Percentiles rank a stretch among this genome's conserved stretches.
Conservation (phyloP, 805 yeast species). For the Saturnispora dispora region DNA sequence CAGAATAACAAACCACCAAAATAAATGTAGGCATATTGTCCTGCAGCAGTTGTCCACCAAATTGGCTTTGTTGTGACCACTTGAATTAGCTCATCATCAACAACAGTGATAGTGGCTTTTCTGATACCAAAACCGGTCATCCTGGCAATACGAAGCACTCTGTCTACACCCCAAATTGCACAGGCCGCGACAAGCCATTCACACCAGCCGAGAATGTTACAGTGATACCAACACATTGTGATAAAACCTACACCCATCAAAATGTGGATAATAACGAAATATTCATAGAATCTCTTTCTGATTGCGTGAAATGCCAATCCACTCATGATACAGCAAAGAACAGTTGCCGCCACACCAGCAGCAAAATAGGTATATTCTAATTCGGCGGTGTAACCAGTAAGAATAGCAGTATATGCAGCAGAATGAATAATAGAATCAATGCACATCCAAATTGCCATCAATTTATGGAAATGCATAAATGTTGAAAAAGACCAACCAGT, state of each 20-base stretch:
- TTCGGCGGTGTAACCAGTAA: slow-evolving; percentile 7
- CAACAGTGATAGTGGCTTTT: slow-evolving; percentile 16
- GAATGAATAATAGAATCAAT: slow-evolving; percentile 34
- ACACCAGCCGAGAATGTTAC: slow-evolving; percentile 30
- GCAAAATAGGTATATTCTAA: slow-evolving; percentile 14
- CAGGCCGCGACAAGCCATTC: slow-evolving; percentile 30
- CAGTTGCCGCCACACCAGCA: slow-evolving; percentile 34
- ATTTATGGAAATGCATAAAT: slow-evolving; percentile 51
- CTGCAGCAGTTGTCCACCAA: slow-evolving; percentile 43
- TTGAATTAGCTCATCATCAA: slow-evolving; percentile 30
- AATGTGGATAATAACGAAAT: slow-evolving; percentile 51
- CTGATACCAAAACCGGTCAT: slow-evolving; percentile 19
- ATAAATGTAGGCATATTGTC: slow-evolving; percentile 48
- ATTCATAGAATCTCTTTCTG: slow-evolving; percentile 50
- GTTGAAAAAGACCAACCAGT: slow-evolving; percentile 36
- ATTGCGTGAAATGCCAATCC: slow-evolving; percentile 42
- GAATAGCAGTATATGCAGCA: slow-evolving; percentile 24
- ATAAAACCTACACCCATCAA: slow-evolving; percentile 44
- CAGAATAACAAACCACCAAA: slow-evolving; percentile 45
- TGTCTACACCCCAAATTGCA: slow-evolving; percentile 45
- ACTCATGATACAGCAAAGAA: slow-evolving; percentile 34
- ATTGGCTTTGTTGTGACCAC: slow-evolving; percentile 42
- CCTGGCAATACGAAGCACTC: slow-evolving; percentile 35
- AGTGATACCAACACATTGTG: slow-evolving; percentile 51
- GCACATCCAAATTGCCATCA: slow-evolving; percentile 47